phyloP scores from a whole-genome alignment of 2,329 filamentous ascomycete species.

The Stylonectria norvegica region DNA sequence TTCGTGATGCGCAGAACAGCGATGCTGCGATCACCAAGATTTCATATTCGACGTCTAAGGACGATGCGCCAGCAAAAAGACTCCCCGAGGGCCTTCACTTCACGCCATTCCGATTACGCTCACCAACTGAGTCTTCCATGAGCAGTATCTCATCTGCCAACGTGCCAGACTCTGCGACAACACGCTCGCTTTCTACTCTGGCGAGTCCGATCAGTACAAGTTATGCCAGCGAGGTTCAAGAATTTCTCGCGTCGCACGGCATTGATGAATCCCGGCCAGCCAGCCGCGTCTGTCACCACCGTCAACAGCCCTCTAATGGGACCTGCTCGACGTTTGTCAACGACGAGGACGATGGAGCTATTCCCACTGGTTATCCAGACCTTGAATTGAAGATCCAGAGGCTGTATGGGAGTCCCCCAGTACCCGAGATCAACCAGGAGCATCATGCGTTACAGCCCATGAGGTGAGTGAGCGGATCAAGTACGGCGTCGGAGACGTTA shows the following conservation, averaged over 20 bases:
- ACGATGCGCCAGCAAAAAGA: constrained; percentile 17
- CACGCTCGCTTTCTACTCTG: constrained; percentile 34
- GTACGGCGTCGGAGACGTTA: background rate
- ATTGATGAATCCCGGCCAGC: constrained; percentile 24
- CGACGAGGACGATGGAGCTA: constrained; percentile 31
- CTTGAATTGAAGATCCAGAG: constrained; percentile 23
- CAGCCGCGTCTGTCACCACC: constrained; percentile 33
- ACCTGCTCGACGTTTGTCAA: constrained; percentile 40
- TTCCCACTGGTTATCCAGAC: constrained; percentile 27
- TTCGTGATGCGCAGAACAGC: constrained; percentile 17
- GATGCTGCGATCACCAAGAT: constrained; percentile 1
- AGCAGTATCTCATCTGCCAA: constrained; percentile 38
- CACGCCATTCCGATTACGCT: constrained; percentile 30
- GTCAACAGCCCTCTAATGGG: constrained; percentile 32
- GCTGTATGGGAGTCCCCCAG: constrained; percentile 10
- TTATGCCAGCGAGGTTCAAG: constrained; percentile 34
- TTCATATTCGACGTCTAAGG: constrained; percentile 3
- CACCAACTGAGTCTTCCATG: constrained; percentile 37
- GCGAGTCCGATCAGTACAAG: constrained; percentile 36
- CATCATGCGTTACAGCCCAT: constrained; percentile 8
- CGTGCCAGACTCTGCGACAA: constrained; percentile 38
- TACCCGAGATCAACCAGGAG: background rate
- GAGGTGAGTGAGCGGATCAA: constrained; percentile 9
- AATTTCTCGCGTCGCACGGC: constrained; percentile 28
- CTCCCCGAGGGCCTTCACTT: constrained; percentile 33